Evolutionary conservation across 495 filamentous ascomycete genomes (phyloP), one percentile per base, ranked within the genome.

Genomic region (Talaromyces ruber): DNA sequence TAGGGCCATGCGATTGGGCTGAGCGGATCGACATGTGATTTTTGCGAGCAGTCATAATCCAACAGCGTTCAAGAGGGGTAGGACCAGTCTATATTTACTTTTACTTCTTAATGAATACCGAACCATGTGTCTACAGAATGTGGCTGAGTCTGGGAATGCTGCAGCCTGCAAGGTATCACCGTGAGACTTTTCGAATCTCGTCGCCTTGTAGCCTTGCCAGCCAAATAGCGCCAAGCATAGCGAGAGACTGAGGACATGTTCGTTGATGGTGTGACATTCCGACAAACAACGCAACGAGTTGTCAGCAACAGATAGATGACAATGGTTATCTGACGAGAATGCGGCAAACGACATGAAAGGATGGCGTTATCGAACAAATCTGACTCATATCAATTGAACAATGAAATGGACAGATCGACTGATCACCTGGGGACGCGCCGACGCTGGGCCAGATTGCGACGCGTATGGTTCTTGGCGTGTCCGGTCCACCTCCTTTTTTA

Each of bases 381-480:
- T 54, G 9, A 54, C 28, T 54, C 51, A 54, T 47, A 14, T 26
- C 24, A 14, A 53, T 53, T n/a, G 51, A 53, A 53, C 25, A 28
- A 53, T 52, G 22, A 52, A 24, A 52, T 9, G 24, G 47, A 28
- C 5, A 29, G 21, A 29, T 25, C 16, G 51, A 54, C 8, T 28
- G 24, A 54, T 54, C 51, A 54, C 26, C 51, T 54, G 22, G 22
- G 6, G 1, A 54, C 51, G 51, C 51, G 51, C 51, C 22, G 51
- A 47, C 43, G 9, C 18, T 47, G 43, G 43, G 43, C 43, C 43
- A 47, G 51, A 16, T 54, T 54, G 51, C 51, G 51, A 54, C 51
- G 51, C 51, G 51, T 54, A 22, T 54, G 51, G 51, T 54, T n/a
- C 51, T 54, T 54, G 51, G 51, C 51, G 51, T 26, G 51, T 52